A percentile compares a stretch with the other conserved stretches of the same genome.
These are phyloP conservation scores for Priceomyces carsonii DNA, from an alignment of 805 yeast species.

Conservation along the genomic window DNA sequence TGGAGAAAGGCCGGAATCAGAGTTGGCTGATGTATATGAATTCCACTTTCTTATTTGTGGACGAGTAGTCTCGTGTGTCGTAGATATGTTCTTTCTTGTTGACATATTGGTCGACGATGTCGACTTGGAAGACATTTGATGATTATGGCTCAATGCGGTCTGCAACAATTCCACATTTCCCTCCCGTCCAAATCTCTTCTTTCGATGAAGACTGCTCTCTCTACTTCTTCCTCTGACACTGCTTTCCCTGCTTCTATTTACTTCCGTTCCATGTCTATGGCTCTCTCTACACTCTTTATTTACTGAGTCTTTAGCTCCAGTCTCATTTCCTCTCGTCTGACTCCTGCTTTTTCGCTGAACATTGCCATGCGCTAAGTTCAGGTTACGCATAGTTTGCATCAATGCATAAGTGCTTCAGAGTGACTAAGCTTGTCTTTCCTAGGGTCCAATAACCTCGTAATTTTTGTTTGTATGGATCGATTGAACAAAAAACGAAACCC, in stretches of 20 bases:
- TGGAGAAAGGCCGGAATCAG: too few species aligned
- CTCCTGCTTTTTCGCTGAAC: not conserved
- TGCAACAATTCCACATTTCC: constrained; percentile 11
- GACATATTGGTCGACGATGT: constrained; percentile 5
- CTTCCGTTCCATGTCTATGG: not conserved
- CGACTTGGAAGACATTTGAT: constrained; percentile 11
- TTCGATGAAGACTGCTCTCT: not conserved
- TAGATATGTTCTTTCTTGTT: not conserved
- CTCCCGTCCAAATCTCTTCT: constrained; percentile 5
- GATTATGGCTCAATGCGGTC: constrained; percentile 13
- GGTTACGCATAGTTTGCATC: too few species aligned
- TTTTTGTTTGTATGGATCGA: too few species aligned
- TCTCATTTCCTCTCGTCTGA: not conserved
- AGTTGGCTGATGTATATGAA: too few species aligned
- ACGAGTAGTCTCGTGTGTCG: constrained; percentile 1
- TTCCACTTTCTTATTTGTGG: constrained; percentile 15
- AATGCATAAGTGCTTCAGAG: too few species aligned
- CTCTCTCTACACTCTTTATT: not conserved
- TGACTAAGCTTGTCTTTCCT: too few species aligned
- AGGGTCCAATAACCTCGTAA: too few species aligned
- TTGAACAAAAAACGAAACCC: too few species aligned
- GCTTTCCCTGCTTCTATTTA: constrained; percentile 4
- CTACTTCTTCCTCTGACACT: not conserved
- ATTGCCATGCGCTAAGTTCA: too few species aligned
- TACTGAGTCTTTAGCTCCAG: not conserved